Conservation (phyloP, 352 stramenopile genomes). For the Phytophthora boehmeriae region DNA sequence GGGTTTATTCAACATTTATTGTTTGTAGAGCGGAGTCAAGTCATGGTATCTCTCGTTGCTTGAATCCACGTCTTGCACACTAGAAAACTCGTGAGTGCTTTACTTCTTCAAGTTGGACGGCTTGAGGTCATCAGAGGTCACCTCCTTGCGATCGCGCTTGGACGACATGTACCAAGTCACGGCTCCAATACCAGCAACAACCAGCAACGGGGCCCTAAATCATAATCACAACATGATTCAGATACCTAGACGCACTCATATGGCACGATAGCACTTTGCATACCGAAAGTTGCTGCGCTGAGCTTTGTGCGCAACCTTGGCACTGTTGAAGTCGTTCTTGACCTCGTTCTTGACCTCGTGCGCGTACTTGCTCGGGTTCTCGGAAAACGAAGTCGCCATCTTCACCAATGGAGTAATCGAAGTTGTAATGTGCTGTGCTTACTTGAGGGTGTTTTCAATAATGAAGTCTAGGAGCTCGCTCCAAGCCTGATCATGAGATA, state of each 20-base stretch:
- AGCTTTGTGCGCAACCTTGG: too few species aligned
- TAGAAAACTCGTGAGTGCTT: too few species aligned
- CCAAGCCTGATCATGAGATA: too few species aligned
- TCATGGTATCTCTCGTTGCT: too few species aligned
- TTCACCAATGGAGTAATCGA: not conserved
- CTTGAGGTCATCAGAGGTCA: not conserved
- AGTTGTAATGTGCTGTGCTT: not conserved
- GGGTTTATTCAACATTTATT: too few species aligned
- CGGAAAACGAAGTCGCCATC: constrained; percentile 37
- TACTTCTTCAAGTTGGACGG: not conserved
- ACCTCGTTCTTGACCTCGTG: constrained; percentile 37
- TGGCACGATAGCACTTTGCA: too few species aligned
- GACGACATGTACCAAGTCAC: constrained; percentile 39
- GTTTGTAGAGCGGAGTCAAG: too few species aligned
- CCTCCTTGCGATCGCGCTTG: not conserved
- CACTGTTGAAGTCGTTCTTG: too few species aligned
- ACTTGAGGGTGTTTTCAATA: not conserved
- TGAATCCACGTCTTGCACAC: too few species aligned
- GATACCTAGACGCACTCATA: not conserved
- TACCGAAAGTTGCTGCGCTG: too few species aligned
- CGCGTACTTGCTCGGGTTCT: constrained; percentile 24
- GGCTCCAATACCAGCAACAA: constrained; percentile 10
- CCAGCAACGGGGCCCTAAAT: constrained; percentile 29
- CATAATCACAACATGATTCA: not conserved
- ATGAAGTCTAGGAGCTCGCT: too few species aligned